A percentile compares a stretch with the other conserved stretches of the same genome.
Conservation (phyloP, 768 basidiomycete genomes). For the Rhodotorula toruloides region DNA sequence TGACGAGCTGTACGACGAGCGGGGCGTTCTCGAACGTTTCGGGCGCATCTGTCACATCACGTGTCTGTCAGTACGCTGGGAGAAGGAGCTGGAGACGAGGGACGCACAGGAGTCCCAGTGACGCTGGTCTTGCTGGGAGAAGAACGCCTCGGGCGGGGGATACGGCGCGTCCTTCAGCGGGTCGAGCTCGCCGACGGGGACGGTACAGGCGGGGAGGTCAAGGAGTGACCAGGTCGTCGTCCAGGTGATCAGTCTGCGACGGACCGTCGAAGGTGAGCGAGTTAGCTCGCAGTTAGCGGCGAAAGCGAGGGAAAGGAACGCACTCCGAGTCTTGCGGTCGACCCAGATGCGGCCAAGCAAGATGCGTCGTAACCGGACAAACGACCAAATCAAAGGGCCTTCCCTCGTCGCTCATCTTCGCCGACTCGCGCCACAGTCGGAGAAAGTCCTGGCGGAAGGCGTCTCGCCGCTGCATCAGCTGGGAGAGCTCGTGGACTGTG, state of each 20-base stretch:
- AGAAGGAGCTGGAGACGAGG: constrained; percentile 4
- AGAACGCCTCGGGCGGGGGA: not conserved
- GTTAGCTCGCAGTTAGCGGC: not conserved
- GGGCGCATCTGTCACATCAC: constrained; percentile 4
- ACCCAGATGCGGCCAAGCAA: not conserved
- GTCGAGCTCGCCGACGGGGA: constrained; percentile 12
- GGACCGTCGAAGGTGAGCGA: not conserved
- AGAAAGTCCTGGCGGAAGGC: not conserved
- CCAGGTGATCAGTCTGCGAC: constrained; percentile 7
- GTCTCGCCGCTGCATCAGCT: not conserved
- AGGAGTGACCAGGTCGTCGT: constrained; percentile 13
- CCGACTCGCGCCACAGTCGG: not conserved
- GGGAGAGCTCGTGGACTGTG: not conserved
- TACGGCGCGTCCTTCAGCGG: not conserved
- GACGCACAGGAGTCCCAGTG: constrained; percentile 57
- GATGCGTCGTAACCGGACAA: not conserved
- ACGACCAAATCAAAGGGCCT: not conserved
- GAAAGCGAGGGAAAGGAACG: not conserved
- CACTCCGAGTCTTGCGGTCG: not conserved
- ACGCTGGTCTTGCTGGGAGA: not conserved
- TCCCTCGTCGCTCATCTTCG: too few relatives aligned
- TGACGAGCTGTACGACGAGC: constrained; percentile 11
- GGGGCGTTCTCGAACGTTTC: constrained; percentile 3
- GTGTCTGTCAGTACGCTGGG: not conserved
- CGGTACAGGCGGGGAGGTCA: constrained; percentile 9